These are phyloP conservation scores for Trypanosoma boissoni DNA, from an alignment of 208 protist species.

Conservation along the genomic window DNA sequence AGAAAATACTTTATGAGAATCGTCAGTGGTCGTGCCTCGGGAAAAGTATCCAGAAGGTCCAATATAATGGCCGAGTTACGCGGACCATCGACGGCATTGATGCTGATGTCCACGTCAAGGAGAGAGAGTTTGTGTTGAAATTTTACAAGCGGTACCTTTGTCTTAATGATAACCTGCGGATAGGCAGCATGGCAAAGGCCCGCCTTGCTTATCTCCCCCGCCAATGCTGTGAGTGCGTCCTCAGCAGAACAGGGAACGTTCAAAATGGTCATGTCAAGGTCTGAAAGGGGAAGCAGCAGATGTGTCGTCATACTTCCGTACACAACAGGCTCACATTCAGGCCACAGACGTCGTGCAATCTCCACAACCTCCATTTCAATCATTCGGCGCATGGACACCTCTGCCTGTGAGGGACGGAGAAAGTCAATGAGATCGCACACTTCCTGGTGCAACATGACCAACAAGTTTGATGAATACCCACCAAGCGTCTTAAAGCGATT, in stretches of 20 bases:
- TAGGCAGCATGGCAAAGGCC: slow-evolving; percentile 62
- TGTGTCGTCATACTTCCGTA: slow-evolving; percentile 89
- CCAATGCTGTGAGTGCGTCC: slow-evolving; percentile 63
- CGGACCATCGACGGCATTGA: slow-evolving; percentile 80
- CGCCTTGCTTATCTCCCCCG: slow-evolving; percentile 52
- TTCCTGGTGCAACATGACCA: slow-evolving; percentile 84
- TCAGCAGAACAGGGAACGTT: slow-evolving; percentile 45
- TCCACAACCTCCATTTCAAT: slow-evolving; percentile 55
- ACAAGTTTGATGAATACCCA: slow-evolving; percentile 49
- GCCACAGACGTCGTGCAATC: slow-evolving; percentile 71
- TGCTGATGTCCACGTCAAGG: slow-evolving; percentile 89
- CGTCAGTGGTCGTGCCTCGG: slow-evolving; percentile 75
- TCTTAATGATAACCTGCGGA: slow-evolving; percentile 89
- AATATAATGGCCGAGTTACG: slow-evolving; percentile 75
- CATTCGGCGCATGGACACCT: slow-evolving; percentile 73
- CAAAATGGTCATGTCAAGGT: slow-evolving; percentile 82
- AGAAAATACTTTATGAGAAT: slow-evolving; percentile 92
- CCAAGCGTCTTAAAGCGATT: slow-evolving; percentile 23
- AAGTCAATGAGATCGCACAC: slow-evolving; percentile 79
- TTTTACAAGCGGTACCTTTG: slow-evolving; percentile 93
- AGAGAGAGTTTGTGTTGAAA: slow-evolving; percentile 71
- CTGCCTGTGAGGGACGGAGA: slow-evolving; percentile 67
- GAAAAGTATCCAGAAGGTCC: slow-evolving; percentile 57
- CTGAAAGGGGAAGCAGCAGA: slow-evolving; percentile 80
- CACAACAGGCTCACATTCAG: slow-evolving; percentile 61